Percentiles rank a stretch among this genome's conserved stretches.
Conservation (phyloP, 2,329 filamentous ascomycete species). For the Fusarium sp. region DNA sequence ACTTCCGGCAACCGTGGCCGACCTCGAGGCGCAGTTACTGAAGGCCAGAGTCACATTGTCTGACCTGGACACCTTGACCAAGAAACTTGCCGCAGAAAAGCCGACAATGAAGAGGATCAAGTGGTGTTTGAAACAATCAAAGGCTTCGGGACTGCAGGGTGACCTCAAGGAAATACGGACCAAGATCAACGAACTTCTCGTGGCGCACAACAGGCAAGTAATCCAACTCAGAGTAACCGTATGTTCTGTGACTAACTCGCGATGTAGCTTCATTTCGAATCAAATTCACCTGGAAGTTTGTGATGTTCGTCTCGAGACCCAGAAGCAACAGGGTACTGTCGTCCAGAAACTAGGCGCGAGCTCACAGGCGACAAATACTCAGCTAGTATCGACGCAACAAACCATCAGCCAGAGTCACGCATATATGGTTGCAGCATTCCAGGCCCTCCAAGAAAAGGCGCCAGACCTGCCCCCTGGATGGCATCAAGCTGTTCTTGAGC, state of each 20-base stretch:
- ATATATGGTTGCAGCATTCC: background rate
- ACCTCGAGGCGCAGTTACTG: background rate
- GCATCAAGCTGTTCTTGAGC: background rate
- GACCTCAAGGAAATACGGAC: background rate
- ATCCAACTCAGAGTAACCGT: rapidly evolving
- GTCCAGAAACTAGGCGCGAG: background rate
- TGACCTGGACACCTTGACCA: background rate
- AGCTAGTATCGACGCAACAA: background rate
- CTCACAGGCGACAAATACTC: background rate
- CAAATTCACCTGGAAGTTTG: background rate
- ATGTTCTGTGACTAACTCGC: background rate
- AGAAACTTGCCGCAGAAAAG: background rate
- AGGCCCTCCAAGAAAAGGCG: background rate
- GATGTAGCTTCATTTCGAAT: background rate
- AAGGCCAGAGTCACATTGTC: background rate
- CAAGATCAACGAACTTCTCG: background rate
- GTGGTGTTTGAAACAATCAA: background rate
- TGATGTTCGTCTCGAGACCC: background rate
- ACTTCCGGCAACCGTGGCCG: background rate
- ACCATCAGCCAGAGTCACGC: background rate
- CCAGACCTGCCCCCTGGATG: background rate
- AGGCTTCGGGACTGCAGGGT: background rate
- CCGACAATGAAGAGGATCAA: background rate
- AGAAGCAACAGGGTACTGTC: background rate
- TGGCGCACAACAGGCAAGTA: background rate